Base-by-base conservation (phyloP, 495 filamentous ascomycete genomes). In the Xanthoparmelia taractica region DNA sequence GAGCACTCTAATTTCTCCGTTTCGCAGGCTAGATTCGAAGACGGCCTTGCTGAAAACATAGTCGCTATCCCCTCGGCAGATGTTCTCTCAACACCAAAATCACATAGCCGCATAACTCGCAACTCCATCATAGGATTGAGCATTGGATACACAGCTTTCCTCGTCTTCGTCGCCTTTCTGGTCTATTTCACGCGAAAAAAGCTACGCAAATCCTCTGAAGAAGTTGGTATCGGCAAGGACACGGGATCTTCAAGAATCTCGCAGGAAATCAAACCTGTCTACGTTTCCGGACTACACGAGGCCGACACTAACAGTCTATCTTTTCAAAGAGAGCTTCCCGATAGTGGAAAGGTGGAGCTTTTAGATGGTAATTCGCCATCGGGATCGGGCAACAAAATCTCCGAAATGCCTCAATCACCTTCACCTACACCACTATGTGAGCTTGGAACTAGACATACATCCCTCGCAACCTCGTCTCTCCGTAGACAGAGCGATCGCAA, bases 1-100 rank as follows among this genome's bases (percentile, higher is more conserved):
- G 69, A 68, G 23, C 18, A 58, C 4, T 56, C 63, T 7, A 66
- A 63, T 17, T 71, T 71, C 60, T 60, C 68, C 18, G 34, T 71
- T 37, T 63, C 61, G 15, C 61, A 60, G 38, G 59, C 45, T 33
- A 40, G 8, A 7, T 65, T 65, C 13, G 57, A 65, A 40, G 58
- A 65, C 25, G 55, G 63, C 15, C 15, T 60, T 27, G 18, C 57
- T 8, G 37, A 50, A 29, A 45, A 60, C 17, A 23, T 65, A 36
- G 4, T 65, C 6, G 43, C 63, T 11, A 34, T 65, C 23, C 36
- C 58, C 25, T 47, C 61, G 12, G 25, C 20, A 40, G 25, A n/a
- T 23, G 4, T 34, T 27, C 34, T 7, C 25, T 10, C 38, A 1
- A 31, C n/a, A 8, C 50, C 50, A 25, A 23, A 7, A 31, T 47